Percentiles rank a stretch among this genome's conserved stretches.
Conservation (phyloP, 2,329 filamentous ascomycete species). For the Talaromyces islandicus region DNA sequence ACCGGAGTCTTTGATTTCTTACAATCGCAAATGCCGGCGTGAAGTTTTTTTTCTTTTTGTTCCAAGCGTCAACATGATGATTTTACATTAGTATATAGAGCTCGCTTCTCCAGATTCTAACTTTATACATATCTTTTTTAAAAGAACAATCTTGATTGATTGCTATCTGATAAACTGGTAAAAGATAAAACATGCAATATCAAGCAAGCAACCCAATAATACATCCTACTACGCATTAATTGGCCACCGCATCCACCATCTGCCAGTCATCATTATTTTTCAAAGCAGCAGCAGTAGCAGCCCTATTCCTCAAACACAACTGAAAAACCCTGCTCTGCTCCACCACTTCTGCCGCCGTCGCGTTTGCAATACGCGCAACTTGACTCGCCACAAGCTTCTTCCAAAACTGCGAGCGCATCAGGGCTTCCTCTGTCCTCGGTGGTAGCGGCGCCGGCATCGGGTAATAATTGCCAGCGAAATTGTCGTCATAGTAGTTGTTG, state of each 20-base stretch:
- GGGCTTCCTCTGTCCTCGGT: background rate
- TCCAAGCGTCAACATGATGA: background rate
- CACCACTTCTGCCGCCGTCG: no score
- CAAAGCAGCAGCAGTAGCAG: background rate
- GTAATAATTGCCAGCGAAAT: background rate
- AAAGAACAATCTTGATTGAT: background rate
- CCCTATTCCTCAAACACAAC: constrained; percentile 1
- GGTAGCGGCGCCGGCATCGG: no score
- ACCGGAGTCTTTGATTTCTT: constrained; percentile 38
- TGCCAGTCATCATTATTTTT: background rate
- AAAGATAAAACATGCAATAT: background rate
- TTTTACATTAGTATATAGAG: background rate
- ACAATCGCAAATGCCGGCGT: constrained; percentile 37
- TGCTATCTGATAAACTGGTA: background rate
- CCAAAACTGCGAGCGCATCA: background rate
- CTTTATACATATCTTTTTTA: no score
- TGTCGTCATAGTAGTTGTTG: background rate
- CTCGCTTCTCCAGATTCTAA: background rate
- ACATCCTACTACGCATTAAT: background rate
- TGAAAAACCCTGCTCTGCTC: background rate
- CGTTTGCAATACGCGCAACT: background rate
- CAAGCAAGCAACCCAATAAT: background rate
- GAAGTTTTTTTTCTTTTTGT: constrained; percentile 5
- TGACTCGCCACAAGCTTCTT: background rate
- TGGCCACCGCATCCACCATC: background rate